Conservation (phyloP, 2,329 filamentous ascomycete species). For the Pyrenophora seminiperda region DNA sequence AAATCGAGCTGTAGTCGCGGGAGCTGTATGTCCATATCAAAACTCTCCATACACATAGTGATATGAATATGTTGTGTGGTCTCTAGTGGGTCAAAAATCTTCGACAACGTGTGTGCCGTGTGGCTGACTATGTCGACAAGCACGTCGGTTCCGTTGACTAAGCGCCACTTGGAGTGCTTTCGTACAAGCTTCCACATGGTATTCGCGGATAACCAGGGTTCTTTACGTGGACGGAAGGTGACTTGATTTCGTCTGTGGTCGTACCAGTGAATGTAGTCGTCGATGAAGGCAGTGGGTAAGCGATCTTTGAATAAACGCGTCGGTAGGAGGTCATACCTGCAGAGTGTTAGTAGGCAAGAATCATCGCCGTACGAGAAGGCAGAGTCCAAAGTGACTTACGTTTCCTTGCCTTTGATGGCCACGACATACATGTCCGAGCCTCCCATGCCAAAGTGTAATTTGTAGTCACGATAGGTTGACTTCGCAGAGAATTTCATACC, state of each 20-base stretch:
- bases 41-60: conserved; percentile 3
- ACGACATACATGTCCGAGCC: conserved; percentile 30
- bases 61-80: conserved; percentile 23
- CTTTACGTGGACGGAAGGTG: conserved; percentile 13
- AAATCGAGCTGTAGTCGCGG: conserved; percentile 22
- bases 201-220: conserved; percentile 11
- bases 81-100: conserved; percentile 26
- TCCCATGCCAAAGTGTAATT: conserved; percentile 48
- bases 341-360: background rate
- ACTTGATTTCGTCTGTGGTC: conserved; percentile 11
- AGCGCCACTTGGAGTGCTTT: conserved; percentile 18
- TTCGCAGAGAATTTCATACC: conserved; percentile 53
- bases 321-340: conserved; percentile 49
- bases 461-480: conserved; percentile 15
- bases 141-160: conserved; percentile 4
- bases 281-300: conserved; percentile 42
- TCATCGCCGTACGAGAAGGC: background rate
- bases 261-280: conserved; percentile 27
- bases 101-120: conserved; percentile 6
- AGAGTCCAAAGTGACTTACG: conserved; percentile 51
- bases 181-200: conserved; percentile 24
- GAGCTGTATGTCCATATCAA: conserved; percentile 21
- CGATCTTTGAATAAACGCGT: conserved; percentile 24
- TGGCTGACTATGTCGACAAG: conserved; percentile 20
- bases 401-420: conserved; percentile 16